Evolutionary conservation across 2,329 filamentous ascomycete species (phyloP).

Genomic region (Talaromyces sp.): DNA sequence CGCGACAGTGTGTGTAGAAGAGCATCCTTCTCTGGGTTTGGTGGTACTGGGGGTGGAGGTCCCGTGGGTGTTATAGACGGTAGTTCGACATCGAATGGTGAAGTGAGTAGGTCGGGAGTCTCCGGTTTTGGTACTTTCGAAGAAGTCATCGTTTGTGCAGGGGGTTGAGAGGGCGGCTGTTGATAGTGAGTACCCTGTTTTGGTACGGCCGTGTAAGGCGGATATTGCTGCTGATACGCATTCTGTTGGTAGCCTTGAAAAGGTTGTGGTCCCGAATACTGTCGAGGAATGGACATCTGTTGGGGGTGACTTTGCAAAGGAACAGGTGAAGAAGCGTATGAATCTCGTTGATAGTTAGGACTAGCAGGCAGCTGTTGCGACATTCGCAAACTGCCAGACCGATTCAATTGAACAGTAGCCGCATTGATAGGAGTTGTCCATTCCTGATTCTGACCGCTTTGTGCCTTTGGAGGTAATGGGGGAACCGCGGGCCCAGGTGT

Average conservation of each 20-base stretch:
- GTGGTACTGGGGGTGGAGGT: constrained; percentile 78
- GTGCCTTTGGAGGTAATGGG: constrained; percentile 35
- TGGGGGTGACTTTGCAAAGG: constrained; percentile 3
- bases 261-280: constrained; percentile 3
- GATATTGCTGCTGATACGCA: constrained; percentile 22
- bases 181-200: constrained; percentile 5
- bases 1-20: constrained; percentile 71
- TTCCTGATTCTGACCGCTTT: constrained; percentile 18
- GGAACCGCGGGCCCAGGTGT: constrained; percentile 31
- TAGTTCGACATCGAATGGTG: constrained; percentile 56
- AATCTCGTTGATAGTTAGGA: background rate
- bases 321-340: background rate
- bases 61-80: constrained; percentile 40
- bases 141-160: constrained; percentile 9
- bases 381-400: constrained; percentile 20
- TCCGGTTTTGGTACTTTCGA: constrained; percentile 22
- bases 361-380: background rate
- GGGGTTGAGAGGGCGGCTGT: constrained; percentile 1
- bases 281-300: constrained; percentile 4
- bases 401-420: constrained; percentile 27
- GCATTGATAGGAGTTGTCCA: constrained; percentile 1
- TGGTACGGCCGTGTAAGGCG: background rate
- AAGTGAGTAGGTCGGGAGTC: constrained; percentile 56
- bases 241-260: background rate
- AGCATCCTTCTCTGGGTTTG: constrained; percentile 91